Evolutionary conservation across 169 alveolate genomes (phyloP), one percentile per base, ranked within the genome.

Genomic region (Cystoisospora suis): DNA sequence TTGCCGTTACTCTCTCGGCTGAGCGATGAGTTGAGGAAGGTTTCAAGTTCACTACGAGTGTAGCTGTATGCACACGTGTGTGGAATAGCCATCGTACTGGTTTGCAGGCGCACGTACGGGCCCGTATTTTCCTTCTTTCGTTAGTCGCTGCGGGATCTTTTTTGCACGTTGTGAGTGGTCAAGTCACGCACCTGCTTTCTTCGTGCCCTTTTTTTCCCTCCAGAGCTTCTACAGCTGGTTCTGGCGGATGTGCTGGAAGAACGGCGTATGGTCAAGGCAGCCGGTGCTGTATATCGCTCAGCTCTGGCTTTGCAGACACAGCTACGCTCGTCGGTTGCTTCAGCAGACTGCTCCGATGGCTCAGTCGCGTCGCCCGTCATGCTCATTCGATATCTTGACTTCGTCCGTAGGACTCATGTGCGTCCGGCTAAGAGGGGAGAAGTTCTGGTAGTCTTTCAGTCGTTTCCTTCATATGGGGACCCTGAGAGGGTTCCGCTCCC

Each of bases 261-360:
- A 6, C 87, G 87, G 42, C 87, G 87, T 15, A 5, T 77, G 69
- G 45, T 29, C 49, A 42, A 46, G 34, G 87, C 87, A 2, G 87
- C 87, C n/a, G 87, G 47, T 45, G 87, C 59, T 40, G 87, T 77
- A 40, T 77, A 77, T 27, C 59, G 87, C 40, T 12, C 59, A 29
- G 87, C 87, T n/a, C 69, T 77, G 87, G 69, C 83, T 15, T 29
- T 72, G 53, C 83, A 72, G 83, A 53, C 53, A 53, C 83, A 72
- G 83, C 83, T 72, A 34, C 40, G 77, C 77, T 29, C 77, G 77
- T 17, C 15, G 36, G 77, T 17, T 6, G 34, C 42, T 6, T 12
- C 77, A 29, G 42, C 9, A 6, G 40, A 3, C 38, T 36, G n/a
- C 2, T 1, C 42, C 1, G 77, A 65, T 23, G 77, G 77, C n/a